Percentiles rank a stretch among this genome's conserved stretches.
These are phyloP conservation scores for Spathaspora sp. DNA, from an alignment of 1,139 yeast species.

Conservation along the genomic window DNA sequence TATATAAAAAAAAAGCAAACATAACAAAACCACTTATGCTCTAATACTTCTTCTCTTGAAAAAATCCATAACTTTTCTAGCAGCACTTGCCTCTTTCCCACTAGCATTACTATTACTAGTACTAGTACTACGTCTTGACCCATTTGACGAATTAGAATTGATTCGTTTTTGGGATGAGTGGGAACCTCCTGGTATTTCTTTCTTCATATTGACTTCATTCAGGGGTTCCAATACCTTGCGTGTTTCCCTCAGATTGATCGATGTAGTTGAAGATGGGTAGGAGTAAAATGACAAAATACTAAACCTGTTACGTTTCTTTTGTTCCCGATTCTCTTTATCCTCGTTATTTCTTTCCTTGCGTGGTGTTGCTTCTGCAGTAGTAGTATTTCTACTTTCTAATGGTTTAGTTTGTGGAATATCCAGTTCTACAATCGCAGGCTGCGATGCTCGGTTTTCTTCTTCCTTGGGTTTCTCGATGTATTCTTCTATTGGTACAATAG, in stretches of 20 bases:
- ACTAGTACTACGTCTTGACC: slow-evolving; percentile 11
- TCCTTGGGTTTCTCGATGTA: slow-evolving; percentile 11
- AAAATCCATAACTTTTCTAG: slow-evolving; percentile 77
- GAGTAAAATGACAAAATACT: slow-evolving; percentile 52
- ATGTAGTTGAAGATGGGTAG: neutral
- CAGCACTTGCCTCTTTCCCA: slow-evolving; percentile 65
- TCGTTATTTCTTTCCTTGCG: slow-evolving; percentile 8
- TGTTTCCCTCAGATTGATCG: slow-evolving; percentile 2
- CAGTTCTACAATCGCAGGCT: neutral
- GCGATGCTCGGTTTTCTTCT: slow-evolving; percentile 1
- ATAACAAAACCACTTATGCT: slow-evolving; percentile 21
- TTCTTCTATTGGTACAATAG: slow-evolving; percentile 15
- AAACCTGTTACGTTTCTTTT: slow-evolving; percentile 48
- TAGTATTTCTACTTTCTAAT: slow-evolving; percentile 12
- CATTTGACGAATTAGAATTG: slow-evolving; percentile 13
- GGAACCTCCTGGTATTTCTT: slow-evolving; percentile 15
- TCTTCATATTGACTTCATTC: slow-evolving; percentile 20
- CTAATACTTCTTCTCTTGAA: slow-evolving; percentile 73
- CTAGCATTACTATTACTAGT: slow-evolving; percentile 13
- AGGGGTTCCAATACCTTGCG: slow-evolving; percentile 46
- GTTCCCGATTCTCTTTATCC: slow-evolving; percentile 30
- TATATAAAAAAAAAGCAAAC: neutral
- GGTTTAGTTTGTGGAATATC: slow-evolving; percentile 2
- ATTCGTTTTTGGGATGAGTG: slow-evolving; percentile 19
- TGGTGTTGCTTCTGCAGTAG: slow-evolving; percentile 3